Conservation (phyloP, 257 asterid species). For the Solanum habrochaites region DNA sequence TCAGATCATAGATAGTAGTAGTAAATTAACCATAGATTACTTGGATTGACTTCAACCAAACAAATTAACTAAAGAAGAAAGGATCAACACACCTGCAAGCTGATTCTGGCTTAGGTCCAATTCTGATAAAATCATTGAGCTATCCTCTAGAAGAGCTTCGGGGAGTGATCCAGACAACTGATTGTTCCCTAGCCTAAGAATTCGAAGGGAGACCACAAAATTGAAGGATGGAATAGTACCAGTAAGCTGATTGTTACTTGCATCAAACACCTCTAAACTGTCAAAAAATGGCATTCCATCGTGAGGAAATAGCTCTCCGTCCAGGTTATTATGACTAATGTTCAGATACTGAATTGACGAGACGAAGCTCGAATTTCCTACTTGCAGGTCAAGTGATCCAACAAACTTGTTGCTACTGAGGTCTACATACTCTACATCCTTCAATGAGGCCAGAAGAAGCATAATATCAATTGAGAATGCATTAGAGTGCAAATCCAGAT, state of each 20-base stretch:
- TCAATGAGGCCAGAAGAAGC: slow-evolving; percentile 43
- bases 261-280: slow-evolving; percentile 73
- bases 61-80: background rate
- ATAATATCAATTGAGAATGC: slow-evolving; percentile 49
- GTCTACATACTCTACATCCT: slow-evolving; percentile 40
- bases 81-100: slow-evolving; percentile 44
- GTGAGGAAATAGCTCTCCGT: slow-evolving; percentile 67
- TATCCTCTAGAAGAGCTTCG: slow-evolving; percentile 64
- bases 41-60: background rate
- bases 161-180: slow-evolving; percentile 66
- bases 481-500: slow-evolving; percentile 59
- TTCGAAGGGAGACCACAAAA: slow-evolving; percentile 62
- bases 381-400: slow-evolving; percentile 60
- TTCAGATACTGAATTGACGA: slow-evolving; percentile 50
- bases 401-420: slow-evolving; percentile 54
- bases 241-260: slow-evolving; percentile 39
- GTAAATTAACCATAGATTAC: background rate
- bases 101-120: slow-evolving; percentile 75
- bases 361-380: slow-evolving; percentile 41
- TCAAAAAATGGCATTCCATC: slow-evolving; percentile 83
- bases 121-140: slow-evolving; percentile 70
- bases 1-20: background rate
- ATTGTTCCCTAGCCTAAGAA: slow-evolving; percentile 51
- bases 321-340: slow-evolving; percentile 48
- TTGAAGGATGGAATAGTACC: slow-evolving; percentile 70